A percentile compares a stretch with the other conserved stretches of the same genome.
Evolutionary conservation across 176 grass and related monocot genomes (phyloP).

Genomic region (Phoenix roebelenii): DNA sequence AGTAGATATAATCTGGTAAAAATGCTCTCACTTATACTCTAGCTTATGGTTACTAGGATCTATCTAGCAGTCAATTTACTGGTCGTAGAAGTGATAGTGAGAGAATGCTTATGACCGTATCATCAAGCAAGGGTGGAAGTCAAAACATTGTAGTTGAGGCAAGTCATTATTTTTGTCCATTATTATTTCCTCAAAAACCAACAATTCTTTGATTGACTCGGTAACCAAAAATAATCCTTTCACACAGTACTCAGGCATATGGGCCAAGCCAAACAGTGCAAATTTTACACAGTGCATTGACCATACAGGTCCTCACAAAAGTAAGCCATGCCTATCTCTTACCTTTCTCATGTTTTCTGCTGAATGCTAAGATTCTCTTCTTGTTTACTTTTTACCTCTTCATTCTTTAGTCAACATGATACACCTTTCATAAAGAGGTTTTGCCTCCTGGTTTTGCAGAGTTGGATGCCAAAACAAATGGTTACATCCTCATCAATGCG

Average conservation of each 20-base stretch:
- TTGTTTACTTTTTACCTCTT: conserved; percentile 15
- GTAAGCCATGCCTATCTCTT: conserved; percentile 30
- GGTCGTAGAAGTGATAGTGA: conserved; percentile 53
- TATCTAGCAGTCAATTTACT: conserved; percentile 38
- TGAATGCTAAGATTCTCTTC: neutral
- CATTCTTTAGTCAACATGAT: conserved; percentile 12
- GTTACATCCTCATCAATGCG: conserved; percentile 95
- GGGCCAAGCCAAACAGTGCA: conserved; percentile 58
- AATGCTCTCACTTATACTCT: neutral
- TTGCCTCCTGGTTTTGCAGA: conserved; percentile 40
- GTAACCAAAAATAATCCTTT: conserved; percentile 20
- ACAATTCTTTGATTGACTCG: conserved; percentile 10
- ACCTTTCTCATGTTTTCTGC: neutral
- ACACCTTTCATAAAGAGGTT: neutral
- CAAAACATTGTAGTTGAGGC: conserved; percentile 46
- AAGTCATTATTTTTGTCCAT: conserved; percentile 33
- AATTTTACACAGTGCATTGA: conserved; percentile 76
- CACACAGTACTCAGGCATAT: conserved; percentile 53
- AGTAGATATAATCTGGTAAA: neutral
- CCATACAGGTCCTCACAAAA: conserved; percentile 62
- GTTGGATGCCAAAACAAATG: conserved; percentile 59
- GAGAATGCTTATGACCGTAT: conserved; percentile 52
- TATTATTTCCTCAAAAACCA: conserved; percentile 10
- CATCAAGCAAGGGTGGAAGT: conserved; percentile 31
- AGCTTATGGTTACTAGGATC: conserved; percentile 50